Base-by-base conservation (phyloP, 805 yeast genomes). In the Zygosaccharomyces lentus region DNA sequence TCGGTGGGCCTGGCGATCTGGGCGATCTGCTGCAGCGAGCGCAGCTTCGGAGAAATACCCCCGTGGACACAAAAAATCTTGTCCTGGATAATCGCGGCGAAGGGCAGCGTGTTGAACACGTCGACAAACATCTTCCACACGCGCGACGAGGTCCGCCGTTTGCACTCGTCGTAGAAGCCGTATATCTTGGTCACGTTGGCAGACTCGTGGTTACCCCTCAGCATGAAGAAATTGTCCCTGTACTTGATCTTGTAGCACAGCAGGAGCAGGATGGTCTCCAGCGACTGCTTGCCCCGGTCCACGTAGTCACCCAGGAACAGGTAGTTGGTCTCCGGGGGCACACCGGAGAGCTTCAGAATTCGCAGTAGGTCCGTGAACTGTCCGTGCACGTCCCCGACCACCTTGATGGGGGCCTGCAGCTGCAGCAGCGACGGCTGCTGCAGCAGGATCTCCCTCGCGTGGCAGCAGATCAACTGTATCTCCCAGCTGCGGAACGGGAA, bases 91-190 rank as follows among this genome's bases (percentile, higher is more conserved):
- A 87, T 81, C 4, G 97, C 96, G 1, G 98, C 96, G 45, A 93
- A 83, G 8, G 99, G 99, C 53, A 93, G 72, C 1, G 96, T 85
- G 67, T 93, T 93, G 73, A 93, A 93, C 0, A 95, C 90, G 70
- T 93, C 99, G 51, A 93, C 80, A 59, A 93, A 93, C 46, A 80
- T 71, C 64, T 90, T 89, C 99, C 99, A 93, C 6, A 89, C 82
- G 66, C 90, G 91, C 54, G 90, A 78, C 59, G 84, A 84, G 58
- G 95, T 80, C 46, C 99, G 71, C 58, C 99, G 77, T 65, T 93
- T 93, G 73, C 99, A 93, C 68, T 93, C 99, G 68, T 93, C 99
- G 66, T 88, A 93, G 59, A 93, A 93, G 4, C 99, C 99, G 67
- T 93, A 93, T 49, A 93, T 96, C 54, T 96, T 79, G 2, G 98